Percentiles rank a stretch among this genome's conserved stretches.
Evolutionary conservation across 2,329 filamentous ascomycete genomes (phyloP).

Genomic region (Dryadomyces sulphureus): DNA sequence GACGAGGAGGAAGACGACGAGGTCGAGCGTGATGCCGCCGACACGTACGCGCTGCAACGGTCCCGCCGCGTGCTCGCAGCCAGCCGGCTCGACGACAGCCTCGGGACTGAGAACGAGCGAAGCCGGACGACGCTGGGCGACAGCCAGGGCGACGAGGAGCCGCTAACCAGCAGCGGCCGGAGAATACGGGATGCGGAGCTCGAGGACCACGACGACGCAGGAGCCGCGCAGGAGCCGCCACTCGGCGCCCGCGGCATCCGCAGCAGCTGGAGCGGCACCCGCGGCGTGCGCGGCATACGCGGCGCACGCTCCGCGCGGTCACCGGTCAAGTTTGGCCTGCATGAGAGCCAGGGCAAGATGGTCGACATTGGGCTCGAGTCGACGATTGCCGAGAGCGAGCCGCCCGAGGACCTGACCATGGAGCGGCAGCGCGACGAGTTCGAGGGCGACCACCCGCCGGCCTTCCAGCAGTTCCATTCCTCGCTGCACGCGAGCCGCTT

Average conservation of each 20-base stretch:
- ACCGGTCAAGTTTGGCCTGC: neutral
- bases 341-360: constrained; percentile 47
- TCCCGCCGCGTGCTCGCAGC: constrained; percentile 80
- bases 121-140: constrained; percentile 40
- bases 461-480: constrained; percentile 45
- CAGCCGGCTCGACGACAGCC: constrained; percentile 71
- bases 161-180: constrained; percentile 19
- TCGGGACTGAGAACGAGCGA: constrained; percentile 63
- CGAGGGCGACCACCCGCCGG: constrained; percentile 27
- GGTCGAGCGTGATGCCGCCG: constrained; percentile 81
- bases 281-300: constrained; percentile 22
- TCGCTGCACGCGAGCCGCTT: constrained; percentile 23
- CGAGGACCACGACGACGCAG: neutral
- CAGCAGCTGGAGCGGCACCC: constrained; percentile 49
- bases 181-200: constrained; percentile 14
- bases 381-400: constrained; percentile 41
- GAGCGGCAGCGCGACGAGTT: constrained; percentile 3
- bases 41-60: constrained; percentile 80
- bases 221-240: neutral
- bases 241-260: constrained; percentile 29
- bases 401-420: constrained; percentile 41
- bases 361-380: constrained; percentile 78
- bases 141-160: constrained; percentile 26
- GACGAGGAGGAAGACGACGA: constrained; percentile 87
- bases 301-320: neutral